Conservation (phyloP, 225 moss, liverwort and hornwort species). For the Physcomitrium patens region DNA sequence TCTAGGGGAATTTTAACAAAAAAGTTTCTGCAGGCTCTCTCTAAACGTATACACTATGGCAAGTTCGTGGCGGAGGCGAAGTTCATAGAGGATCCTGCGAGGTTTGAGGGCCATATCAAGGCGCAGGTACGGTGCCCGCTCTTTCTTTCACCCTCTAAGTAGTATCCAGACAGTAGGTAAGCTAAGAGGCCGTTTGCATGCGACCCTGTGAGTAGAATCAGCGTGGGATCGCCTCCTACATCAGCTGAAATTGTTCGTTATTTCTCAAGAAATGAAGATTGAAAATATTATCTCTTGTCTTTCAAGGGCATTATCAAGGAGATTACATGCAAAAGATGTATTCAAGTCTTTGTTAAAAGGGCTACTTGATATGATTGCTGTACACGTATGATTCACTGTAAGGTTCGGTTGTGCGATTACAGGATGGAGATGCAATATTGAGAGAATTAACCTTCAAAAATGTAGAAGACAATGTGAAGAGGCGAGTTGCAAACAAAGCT, state of each 20-base stretch:
- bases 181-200: not conserved
- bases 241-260: too few relatives aligned
- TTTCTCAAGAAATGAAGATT: too few relatives aligned
- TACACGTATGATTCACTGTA: not conserved
- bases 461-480: constrained; percentile 75
- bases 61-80: constrained; percentile 98
- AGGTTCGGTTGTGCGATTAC: constrained; percentile 22
- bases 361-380: too few relatives aligned
- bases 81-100: constrained; percentile 66
- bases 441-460: constrained; percentile 76
- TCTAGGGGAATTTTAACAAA: constrained; percentile 16
- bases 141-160: constrained; percentile 1
- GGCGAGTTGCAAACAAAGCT: constrained; percentile 86
- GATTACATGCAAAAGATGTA: not conserved
- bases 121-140: constrained; percentile 61
- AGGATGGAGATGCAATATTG: constrained; percentile 85
- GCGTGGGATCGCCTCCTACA: too few relatives aligned
- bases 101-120: constrained; percentile 72
- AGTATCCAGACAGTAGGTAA: not conserved
- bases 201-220: too few relatives aligned
- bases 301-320: not conserved
- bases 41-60: constrained; percentile 96
- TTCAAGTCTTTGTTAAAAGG: not conserved
- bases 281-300: too few relatives aligned
- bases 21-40: constrained; percentile 63